Conservation (phyloP, 2,329 filamentous ascomycete species). For the Mollisiaceae sp. region DNA sequence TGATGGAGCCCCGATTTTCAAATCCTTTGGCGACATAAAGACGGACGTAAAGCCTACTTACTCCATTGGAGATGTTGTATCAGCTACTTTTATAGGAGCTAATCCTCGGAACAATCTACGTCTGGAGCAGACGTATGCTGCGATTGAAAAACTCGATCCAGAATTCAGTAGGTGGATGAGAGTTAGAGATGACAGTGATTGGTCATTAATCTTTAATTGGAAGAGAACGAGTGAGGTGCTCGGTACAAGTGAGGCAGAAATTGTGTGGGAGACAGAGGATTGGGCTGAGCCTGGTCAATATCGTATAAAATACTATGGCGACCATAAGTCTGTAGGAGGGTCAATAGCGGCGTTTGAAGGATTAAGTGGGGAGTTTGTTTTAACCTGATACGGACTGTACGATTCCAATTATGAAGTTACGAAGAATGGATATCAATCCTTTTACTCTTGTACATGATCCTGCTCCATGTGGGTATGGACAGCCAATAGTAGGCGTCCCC, state of each 20-base stretch:
- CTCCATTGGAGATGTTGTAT: slow-evolving; percentile 63
- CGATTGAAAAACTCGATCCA: slow-evolving; percentile 67
- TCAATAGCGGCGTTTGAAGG: slow-evolving; percentile 73
- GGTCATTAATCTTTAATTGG: slow-evolving; percentile 85
- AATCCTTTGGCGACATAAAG: slow-evolving; percentile 72
- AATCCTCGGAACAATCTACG: slow-evolving; percentile 89
- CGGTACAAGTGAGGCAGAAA: slow-evolving; percentile 77
- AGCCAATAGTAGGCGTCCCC: neutral
- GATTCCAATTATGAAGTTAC: neutral
- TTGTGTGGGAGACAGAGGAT: slow-evolving; percentile 79
- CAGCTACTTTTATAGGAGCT: slow-evolving; percentile 78
- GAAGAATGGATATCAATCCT: neutral
- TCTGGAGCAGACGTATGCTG: slow-evolving; percentile 77
- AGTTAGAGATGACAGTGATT: slow-evolving; percentile 78
- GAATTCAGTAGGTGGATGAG: slow-evolving; percentile 61
- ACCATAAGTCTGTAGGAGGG: slow-evolving; percentile 71
- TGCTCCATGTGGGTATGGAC: neutral
- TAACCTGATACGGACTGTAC: slow-evolving; percentile 22
- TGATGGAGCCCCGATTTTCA: slow-evolving; percentile 70
- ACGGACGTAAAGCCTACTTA: slow-evolving; percentile 60
- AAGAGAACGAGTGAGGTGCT: slow-evolving; percentile 69
- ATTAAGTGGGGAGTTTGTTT: slow-evolving; percentile 59
- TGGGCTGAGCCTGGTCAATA: slow-evolving; percentile 70
- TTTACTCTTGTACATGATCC: neutral
- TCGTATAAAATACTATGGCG: slow-evolving; percentile 82